Evolutionary conservation across 257 asterid genomes (phyloP).

Genomic region (Nicotiana knightiana): DNA sequence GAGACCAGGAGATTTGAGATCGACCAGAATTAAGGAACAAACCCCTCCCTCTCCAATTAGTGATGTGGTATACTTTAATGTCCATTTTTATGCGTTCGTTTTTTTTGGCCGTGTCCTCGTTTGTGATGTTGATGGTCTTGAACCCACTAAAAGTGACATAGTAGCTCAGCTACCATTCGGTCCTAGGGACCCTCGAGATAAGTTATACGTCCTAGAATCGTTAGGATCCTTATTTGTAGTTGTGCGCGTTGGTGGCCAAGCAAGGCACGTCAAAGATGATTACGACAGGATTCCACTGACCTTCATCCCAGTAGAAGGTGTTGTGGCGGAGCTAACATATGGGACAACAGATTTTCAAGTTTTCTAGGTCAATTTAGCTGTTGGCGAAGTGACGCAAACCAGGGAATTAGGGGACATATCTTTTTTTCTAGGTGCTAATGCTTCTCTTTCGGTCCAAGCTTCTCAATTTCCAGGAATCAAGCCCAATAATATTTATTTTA

Average conservation of each 20-base stretch:
- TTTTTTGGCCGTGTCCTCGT: neutral
- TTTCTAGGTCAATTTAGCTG: neutral
- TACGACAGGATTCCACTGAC: neutral
- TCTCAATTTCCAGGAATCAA: constrained; percentile 2
- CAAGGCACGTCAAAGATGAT: neutral
- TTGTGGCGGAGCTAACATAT: neutral
- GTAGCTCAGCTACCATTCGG: neutral
- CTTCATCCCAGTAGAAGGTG: neutral
- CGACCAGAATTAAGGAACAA: neutral
- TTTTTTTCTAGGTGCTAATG: neutral
- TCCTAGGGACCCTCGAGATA: neutral
- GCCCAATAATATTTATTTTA: constrained; percentile 2
- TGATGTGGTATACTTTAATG: neutral
- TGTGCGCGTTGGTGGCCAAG: neutral
- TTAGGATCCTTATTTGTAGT: neutral
- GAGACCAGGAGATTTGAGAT: neutral
- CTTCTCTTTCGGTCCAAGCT: neutral
- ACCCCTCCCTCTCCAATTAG: too few relatives aligned
- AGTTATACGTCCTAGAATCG: neutral
- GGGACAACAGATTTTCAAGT: neutral
- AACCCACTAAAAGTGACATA: too few relatives aligned
- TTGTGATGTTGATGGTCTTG: neutral
- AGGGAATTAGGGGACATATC: neutral
- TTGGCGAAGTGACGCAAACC: neutral
- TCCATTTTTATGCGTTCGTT: neutral